A percentile compares a stretch with the other conserved stretches of the same genome.
These are phyloP conservation scores for Tylopilus vinaceipallidus DNA, from an alignment of 768 basidiomycete species.

Conservation along the genomic window DNA sequence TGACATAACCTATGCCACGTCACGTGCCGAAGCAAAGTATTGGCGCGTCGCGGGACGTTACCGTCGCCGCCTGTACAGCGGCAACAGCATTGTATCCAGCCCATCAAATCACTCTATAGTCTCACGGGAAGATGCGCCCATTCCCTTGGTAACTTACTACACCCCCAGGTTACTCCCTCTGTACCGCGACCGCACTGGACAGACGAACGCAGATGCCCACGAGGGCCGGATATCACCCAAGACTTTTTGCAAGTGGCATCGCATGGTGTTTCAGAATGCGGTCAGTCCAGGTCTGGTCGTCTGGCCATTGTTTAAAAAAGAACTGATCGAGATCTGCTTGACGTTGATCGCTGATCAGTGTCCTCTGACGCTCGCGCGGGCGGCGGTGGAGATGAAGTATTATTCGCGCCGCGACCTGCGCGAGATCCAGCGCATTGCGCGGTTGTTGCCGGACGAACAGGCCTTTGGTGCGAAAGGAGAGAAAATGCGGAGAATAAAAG, in stretches of 20 bases:
- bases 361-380: slow-evolving; percentile 37
- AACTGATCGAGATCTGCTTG: too few species aligned
- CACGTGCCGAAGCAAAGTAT: slow-evolving; percentile 28
- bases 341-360: slow-evolving; percentile 28
- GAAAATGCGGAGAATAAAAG: slow-evolving; percentile 7
- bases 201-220: slow-evolving; percentile 12
- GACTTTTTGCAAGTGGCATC: slow-evolving; percentile 46
- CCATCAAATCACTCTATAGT: background rate
- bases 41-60: slow-evolving; percentile 31
- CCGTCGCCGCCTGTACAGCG: slow-evolving; percentile 27
- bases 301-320: too few species aligned
- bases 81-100: slow-evolving; percentile 4
- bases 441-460: slow-evolving; percentile 37
- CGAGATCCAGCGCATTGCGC: slow-evolving; percentile 42
- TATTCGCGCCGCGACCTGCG: slow-evolving; percentile 38
- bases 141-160: slow-evolving; percentile 34
- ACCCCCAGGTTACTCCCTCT: slow-evolving; percentile 38
- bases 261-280: slow-evolving; percentile 41
- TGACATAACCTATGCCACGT: slow-evolving; percentile 21
- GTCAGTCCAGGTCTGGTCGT: slow-evolving; percentile 30
- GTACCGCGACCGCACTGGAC: slow-evolving; percentile 31
- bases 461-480: slow-evolving; percentile 27
- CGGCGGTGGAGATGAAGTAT: slow-evolving; percentile 31
- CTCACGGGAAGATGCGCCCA: slow-evolving; percentile 1
- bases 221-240: slow-evolving; percentile 33